A percentile compares a stretch with the other conserved stretches of the same genome.
Conservation (phyloP, 768 basidiomycete species). For the Ephemerocybe angulata region DNA sequence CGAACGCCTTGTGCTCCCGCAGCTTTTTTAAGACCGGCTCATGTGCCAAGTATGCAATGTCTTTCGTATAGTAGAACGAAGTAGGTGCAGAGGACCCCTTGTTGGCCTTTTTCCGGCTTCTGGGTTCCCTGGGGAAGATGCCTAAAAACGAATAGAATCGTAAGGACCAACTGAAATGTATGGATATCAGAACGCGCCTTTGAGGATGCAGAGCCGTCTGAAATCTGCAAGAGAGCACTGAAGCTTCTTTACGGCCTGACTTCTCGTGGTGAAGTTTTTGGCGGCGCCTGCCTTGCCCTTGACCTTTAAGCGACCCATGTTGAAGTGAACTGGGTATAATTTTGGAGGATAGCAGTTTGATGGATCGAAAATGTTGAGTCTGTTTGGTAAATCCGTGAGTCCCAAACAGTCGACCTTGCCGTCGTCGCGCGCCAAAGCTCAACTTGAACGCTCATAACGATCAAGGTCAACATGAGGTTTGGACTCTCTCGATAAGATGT, state of each 20-base stretch:
- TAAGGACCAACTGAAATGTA: conserved; percentile 1
- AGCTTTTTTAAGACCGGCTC: conserved; percentile 93
- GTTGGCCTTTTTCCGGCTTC: conserved; percentile 88
- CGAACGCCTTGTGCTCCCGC: conserved; percentile 96
- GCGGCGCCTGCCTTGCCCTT: conserved; percentile 92
- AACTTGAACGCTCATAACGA: neutral
- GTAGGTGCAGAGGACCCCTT: conserved; percentile 97
- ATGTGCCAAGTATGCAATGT: conserved; percentile 95
- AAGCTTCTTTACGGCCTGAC: conserved; percentile 88
- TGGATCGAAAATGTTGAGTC: conserved; percentile 18
- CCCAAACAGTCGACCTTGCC: conserved; percentile 23
- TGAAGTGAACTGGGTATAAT: neutral
- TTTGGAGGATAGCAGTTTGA: conserved; percentile 5
- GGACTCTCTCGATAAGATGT: conserved; percentile 34
- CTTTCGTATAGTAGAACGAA: conserved; percentile 97
- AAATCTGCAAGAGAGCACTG: conserved; percentile 98
- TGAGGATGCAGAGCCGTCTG: conserved; percentile 92
- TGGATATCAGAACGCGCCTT: conserved; percentile 54
- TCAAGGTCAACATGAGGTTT: conserved; percentile 2
- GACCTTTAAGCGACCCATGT: conserved; percentile 73
- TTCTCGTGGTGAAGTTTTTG: conserved; percentile 88
- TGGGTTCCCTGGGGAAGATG: conserved; percentile 96
- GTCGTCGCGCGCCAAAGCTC: neutral
- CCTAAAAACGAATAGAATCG: conserved; percentile 44
- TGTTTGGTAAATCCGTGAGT: conserved; percentile 25